A percentile compares a stretch with the other conserved stretches of the same genome.
Evolutionary conservation across 345 rosid species (phyloP).

Genomic region (Brassica cretica): DNA sequence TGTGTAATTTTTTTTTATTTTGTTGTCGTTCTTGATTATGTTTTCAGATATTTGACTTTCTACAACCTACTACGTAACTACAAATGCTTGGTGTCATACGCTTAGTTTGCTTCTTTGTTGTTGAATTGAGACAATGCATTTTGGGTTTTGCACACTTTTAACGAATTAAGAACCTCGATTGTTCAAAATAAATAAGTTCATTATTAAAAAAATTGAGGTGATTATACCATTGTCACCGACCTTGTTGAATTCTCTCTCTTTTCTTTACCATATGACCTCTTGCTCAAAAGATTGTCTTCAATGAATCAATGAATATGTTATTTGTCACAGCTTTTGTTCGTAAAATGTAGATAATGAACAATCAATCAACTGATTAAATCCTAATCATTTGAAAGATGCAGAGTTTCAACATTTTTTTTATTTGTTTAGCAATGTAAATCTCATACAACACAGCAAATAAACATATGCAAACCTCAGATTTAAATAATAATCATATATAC

Average conservation of each 20-base stretch:
- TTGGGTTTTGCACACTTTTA: slow-evolving; percentile 6
- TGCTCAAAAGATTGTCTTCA: not conserved
- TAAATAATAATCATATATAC: slow-evolving; percentile 11
- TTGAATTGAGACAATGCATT: slow-evolving; percentile 13
- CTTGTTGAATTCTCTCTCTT: not conserved
- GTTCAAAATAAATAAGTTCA: not conserved
- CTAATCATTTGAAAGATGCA: not conserved
- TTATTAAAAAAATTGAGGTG: not conserved
- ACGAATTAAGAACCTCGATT: not conserved
- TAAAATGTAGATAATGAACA: not conserved
- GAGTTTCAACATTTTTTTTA: not conserved
- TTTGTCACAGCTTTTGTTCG: not conserved
- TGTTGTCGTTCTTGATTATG: slow-evolving; percentile 16
- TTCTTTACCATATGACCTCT: not conserved
- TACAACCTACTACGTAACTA: slow-evolving; percentile 3
- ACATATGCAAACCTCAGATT: slow-evolving; percentile 22
- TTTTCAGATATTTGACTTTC: slow-evolving; percentile 15
- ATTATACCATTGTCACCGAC: not conserved
- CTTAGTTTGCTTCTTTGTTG: slow-evolving; percentile 23
- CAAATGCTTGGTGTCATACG: slow-evolving; percentile 11
- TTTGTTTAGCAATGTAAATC: slow-evolving; percentile 14
- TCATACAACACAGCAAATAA: slow-evolving; percentile 1
- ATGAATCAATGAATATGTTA: not conserved
- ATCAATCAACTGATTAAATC: no score
- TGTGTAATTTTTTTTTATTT: slow-evolving; percentile 23